Evolutionary conservation across 2,329 filamentous ascomycete species (phyloP).

Genomic region (Sarocladiaceae sp.): DNA sequence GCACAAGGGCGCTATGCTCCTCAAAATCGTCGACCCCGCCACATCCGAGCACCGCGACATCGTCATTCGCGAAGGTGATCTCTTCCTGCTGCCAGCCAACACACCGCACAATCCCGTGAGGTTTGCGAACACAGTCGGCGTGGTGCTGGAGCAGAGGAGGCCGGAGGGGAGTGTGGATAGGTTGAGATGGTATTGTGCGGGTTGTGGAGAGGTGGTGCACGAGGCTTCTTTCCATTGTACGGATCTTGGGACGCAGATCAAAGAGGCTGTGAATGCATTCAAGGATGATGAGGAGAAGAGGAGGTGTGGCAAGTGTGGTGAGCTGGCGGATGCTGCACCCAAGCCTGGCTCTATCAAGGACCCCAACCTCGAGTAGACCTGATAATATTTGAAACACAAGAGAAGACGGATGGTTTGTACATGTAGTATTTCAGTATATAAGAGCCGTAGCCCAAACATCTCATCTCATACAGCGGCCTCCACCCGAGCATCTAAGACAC

Average conservation of each 20-base stretch:
- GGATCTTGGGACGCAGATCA: slow-evolving; percentile 91
- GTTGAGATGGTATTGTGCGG: slow-evolving; percentile 82
- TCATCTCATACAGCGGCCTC: not conserved
- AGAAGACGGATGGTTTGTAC: not conserved
- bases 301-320: slow-evolving; percentile 73
- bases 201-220: slow-evolving; percentile 69
- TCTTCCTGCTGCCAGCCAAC: slow-evolving; percentile 90
- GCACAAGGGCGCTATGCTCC: slow-evolving; percentile 86
- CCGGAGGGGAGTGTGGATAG: slow-evolving; percentile 67
- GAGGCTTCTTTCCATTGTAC: slow-evolving; percentile 86
- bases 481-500: not conserved
- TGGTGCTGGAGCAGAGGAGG: slow-evolving; percentile 84
- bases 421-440: not conserved
- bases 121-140: slow-evolving; percentile 88
- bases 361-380: slow-evolving; percentile 43
- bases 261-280: slow-evolving; percentile 82
- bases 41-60: slow-evolving; percentile 68
- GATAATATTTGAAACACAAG: not conserved
- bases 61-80: slow-evolving; percentile 84
- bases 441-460: not conserved
- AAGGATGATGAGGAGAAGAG: slow-evolving; percentile 62
- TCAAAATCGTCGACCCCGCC: slow-evolving; percentile 76
- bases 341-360: slow-evolving; percentile 54
- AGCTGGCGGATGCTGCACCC: slow-evolving; percentile 68
- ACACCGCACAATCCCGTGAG: slow-evolving; percentile 95